Evolutionary conservation across 495 filamentous ascomycete species (phyloP).

Genomic region (Sordaria brevicollis): DNA sequence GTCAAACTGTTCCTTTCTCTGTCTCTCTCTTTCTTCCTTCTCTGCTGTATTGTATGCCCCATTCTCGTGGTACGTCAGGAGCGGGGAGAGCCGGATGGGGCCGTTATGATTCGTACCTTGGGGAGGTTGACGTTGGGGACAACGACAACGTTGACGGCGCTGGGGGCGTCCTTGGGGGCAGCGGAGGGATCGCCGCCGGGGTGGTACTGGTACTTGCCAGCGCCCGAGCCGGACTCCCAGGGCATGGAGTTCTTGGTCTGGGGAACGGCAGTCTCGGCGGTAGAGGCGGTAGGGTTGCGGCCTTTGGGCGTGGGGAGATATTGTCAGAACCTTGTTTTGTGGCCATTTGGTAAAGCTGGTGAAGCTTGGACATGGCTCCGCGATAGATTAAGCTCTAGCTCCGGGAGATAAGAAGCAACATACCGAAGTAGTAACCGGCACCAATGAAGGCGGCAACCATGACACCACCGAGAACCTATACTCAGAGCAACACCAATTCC

Average conservation of each 20-base stretch:
- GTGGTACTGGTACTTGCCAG: constrained; percentile 83
- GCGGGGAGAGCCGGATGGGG: background rate
- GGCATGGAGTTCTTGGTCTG: constrained; percentile 71
- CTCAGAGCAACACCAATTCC: background rate
- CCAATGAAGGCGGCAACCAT: constrained; percentile 83
- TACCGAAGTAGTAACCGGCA: constrained; percentile 81
- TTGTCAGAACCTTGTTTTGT: constrained; percentile 1
- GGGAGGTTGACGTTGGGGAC: constrained; percentile 87
- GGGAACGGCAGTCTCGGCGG: constrained; percentile 67
- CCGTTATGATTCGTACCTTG: constrained; percentile 50
- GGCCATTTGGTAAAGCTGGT: background rate
- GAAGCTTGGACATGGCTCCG: background rate
- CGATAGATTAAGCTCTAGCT: background rate
- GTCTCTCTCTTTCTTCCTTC: background rate
- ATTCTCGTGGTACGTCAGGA: background rate
- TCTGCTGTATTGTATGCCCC: background rate
- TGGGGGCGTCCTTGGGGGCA: constrained; percentile 78
- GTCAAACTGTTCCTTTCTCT: constrained; percentile 2
- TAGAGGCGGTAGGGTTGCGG: constrained; percentile 73
- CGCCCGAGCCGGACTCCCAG: constrained; percentile 60
- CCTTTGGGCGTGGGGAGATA: constrained; percentile 38
- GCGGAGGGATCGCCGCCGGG: constrained; percentile 73
- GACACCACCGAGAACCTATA: constrained; percentile 76
- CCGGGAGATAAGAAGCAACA: constrained; percentile 2
- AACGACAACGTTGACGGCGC: constrained; percentile 87